phyloP scores from a whole-genome alignment of 139 green algal genomes.

The Diplosphaera chodatii region DNA sequence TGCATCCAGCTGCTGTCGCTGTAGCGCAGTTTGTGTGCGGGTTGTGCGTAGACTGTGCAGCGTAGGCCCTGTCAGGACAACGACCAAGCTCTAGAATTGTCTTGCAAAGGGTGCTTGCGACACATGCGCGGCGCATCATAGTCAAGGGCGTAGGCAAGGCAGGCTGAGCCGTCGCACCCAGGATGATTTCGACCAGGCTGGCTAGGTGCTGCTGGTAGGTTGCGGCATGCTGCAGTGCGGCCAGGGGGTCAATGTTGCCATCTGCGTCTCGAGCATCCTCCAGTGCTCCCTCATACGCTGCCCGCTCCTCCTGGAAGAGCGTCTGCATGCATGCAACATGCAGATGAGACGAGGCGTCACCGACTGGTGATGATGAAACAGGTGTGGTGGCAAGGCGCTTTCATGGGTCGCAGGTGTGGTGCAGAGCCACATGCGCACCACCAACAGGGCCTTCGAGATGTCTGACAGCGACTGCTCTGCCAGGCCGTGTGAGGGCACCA shows the following conservation, averaged over 20 bases:
- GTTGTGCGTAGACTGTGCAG: not conserved
- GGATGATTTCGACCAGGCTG: conserved; percentile 20
- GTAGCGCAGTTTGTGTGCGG: not conserved
- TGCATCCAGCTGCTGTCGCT: not conserved
- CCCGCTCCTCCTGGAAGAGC: conserved; percentile 35
- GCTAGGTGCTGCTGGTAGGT: conserved; percentile 27
- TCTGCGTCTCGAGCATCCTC: not conserved
- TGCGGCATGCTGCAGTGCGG: conserved; percentile 16
- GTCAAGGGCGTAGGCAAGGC: too few relatives aligned
- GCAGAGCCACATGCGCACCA: not conserved
- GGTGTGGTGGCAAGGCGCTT: too few relatives aligned
- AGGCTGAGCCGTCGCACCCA: not conserved
- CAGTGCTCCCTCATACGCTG: conserved; percentile 10
- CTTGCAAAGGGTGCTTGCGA: not conserved
- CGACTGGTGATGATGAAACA: too few relatives aligned
- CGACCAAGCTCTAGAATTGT: not conserved
- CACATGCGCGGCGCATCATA: too few relatives aligned
- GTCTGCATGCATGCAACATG: conserved; percentile 1
- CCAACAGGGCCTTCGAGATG: not conserved
- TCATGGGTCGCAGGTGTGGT: too few relatives aligned
- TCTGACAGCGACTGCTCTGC: not conserved
- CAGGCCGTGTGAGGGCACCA: conserved; percentile 2
- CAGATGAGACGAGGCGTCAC: too few relatives aligned
- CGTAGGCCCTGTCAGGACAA: not conserved
- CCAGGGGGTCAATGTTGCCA: conserved; percentile 15